Evolutionary conservation across 2,329 filamentous ascomycete species (phyloP).

Genomic region (Alternaria sp.): DNA sequence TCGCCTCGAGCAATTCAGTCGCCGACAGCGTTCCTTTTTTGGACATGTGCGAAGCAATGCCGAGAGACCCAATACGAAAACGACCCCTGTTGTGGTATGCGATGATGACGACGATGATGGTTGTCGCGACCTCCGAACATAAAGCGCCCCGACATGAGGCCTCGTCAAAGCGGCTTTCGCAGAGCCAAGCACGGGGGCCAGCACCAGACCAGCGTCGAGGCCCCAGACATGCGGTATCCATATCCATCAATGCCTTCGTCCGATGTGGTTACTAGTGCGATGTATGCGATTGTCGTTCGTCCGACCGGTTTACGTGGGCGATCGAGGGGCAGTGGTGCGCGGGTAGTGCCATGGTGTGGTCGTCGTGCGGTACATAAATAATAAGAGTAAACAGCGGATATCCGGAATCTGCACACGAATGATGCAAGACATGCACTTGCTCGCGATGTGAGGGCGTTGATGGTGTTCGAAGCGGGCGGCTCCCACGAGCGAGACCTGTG

Average conservation of each 20-base stretch:
- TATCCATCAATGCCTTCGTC: background rate
- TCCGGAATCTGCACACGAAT: background rate
- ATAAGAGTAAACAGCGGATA: background rate
- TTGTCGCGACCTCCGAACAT: background rate
- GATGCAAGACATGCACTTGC: background rate
- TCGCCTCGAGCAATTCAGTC: background rate
- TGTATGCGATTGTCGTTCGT: slow-evolving; percentile 3
- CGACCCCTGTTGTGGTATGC: background rate
- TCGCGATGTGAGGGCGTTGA: slow-evolving; percentile 7
- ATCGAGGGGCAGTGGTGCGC: slow-evolving; percentile 29
- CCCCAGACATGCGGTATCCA: background rate
- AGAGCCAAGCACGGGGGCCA: background rate
- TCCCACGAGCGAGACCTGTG: slow-evolving; percentile 16
- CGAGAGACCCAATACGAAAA: background rate
- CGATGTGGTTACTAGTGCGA: background rate
- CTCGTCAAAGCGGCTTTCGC: background rate
- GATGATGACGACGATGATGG: background rate
- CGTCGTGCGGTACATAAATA: background rate
- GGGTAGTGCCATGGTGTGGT: slow-evolving; percentile 7
- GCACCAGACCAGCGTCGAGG: background rate
- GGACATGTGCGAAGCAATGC: background rate
- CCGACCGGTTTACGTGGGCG: slow-evolving; percentile 12
- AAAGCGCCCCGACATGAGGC: background rate
- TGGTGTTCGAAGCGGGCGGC: slow-evolving; percentile 15
- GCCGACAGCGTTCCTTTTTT: background rate